Percentiles rank a stretch among this genome's conserved stretches.
Conservation (phyloP, 1,139 yeast species). For the Fermentozyma sake region DNA sequence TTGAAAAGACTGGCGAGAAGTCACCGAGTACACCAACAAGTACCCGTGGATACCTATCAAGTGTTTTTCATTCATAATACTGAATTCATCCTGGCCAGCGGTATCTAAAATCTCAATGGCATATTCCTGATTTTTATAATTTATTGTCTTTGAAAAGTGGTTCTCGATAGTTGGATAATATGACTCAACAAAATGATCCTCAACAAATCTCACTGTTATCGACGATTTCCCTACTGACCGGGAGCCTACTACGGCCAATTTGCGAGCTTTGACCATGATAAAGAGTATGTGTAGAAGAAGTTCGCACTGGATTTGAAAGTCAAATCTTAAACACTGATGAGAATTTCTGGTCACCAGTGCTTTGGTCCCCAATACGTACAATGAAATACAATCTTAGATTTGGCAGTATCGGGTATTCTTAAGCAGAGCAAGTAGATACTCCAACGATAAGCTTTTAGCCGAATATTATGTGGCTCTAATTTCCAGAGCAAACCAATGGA, state of each 20-base stretch:
- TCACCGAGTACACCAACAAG: conserved; percentile 76
- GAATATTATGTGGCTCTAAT: no score
- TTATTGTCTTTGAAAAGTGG: conserved; percentile 72
- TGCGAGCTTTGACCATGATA: conserved; percentile 53
- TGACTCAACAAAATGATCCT: conserved; percentile 82
- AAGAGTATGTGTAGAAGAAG: background rate
- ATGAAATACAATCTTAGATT: no score
- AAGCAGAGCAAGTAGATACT: no score
- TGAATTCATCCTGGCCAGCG: conserved; percentile 93
- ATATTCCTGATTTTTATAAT: conserved; percentile 70
- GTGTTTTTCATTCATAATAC: conserved; percentile 78
- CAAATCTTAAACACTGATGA: no score
- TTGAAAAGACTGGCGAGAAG: conserved; percentile 76
- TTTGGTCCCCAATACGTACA: no score
- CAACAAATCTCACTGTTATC: conserved; percentile 80
- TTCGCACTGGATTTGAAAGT: no score
- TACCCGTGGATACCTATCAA: conserved; percentile 85
- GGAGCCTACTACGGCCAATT: conserved; percentile 85
- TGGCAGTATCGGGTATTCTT: no score
- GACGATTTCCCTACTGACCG: conserved; percentile 90
- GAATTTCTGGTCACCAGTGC: no score
- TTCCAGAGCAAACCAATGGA: no score
- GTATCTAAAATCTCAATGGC: conserved; percentile 87
- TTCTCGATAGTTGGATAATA: conserved; percentile 93
- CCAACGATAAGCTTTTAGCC: no score